These are phyloP conservation scores for Coriolopsis trogii DNA, from an alignment of 1,284 basidiomycete species.

Conservation along the genomic window DNA sequence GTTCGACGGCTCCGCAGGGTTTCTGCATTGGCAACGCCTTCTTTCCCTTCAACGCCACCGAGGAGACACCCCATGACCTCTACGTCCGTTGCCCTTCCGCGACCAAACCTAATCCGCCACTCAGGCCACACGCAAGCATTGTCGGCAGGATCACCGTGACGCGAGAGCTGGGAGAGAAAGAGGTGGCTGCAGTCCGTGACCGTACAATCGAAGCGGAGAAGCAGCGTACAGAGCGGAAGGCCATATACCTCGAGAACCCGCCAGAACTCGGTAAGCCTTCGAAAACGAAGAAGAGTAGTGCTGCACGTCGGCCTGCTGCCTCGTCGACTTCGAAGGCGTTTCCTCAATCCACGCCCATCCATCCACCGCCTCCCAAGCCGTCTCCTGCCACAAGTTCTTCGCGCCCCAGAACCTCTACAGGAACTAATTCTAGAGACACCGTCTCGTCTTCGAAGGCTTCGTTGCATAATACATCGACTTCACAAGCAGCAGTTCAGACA, in stretches of 20 bases:
- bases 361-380: conserved; percentile 1
- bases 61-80: conserved; percentile 63
- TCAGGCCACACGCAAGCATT: conserved; percentile 74
- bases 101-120: conserved; percentile 57
- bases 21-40: conserved; percentile 64
- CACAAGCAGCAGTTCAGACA: conserved; percentile 6
- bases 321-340: conserved; percentile 3
- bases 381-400: conserved; percentile 8
- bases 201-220: conserved; percentile 58
- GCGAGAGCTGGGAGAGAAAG: conserved; percentile 53
- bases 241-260: conserved; percentile 51
- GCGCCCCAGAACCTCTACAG: not conserved
- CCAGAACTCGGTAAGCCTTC: conserved; percentile 26
- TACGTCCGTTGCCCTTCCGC: conserved; percentile 65
- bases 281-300: conserved; percentile 36
- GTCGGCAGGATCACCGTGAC: conserved; percentile 68
- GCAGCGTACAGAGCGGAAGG: conserved; percentile 54
- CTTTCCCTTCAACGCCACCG: conserved; percentile 57
- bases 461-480: conserved; percentile 14
- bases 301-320: conserved; percentile 16
- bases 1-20: conserved; percentile 45
- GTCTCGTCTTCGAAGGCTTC: conserved; percentile 14
- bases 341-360: not conserved
- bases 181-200: conserved; percentile 58
- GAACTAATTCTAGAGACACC: too few relatives aligned